A percentile compares a stretch with the other conserved stretches of the same genome.
These are phyloP conservation scores for Dactylellina drechsleri DNA, from an alignment of 2,329 filamentous ascomycete species.

Conservation along the genomic window DNA sequence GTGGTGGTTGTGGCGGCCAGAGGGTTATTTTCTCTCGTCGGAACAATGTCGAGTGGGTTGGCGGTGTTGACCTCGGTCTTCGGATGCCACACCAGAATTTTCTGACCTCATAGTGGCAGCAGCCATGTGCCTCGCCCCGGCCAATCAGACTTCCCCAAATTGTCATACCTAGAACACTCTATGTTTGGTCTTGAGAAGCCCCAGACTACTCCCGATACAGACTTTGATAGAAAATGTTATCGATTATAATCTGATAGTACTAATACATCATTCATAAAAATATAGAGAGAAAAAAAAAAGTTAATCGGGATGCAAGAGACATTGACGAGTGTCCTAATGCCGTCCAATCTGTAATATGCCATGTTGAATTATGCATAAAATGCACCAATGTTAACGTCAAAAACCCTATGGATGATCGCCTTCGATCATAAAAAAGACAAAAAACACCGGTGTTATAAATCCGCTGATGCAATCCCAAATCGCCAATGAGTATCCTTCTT, in stretches of 20 bases:
- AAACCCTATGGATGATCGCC: not conserved
- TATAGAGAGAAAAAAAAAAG: not conserved
- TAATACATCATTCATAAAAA: not conserved
- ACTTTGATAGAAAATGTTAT: not conserved
- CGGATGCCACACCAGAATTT: conserved; percentile 54
- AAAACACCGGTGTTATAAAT: not conserved
- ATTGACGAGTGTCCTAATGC: not conserved
- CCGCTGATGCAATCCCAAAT: conserved; percentile 15
- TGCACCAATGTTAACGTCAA: conserved; percentile 1
- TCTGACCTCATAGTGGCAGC: conserved; percentile 51
- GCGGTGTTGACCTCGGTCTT: conserved; percentile 53
- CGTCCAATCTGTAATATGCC: conserved; percentile 3
- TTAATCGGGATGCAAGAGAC: not conserved
- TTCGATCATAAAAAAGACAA: not conserved
- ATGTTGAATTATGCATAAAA: not conserved
- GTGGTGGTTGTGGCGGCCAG: conserved; percentile 20
- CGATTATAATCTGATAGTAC: conserved; percentile 3
- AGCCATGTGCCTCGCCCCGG: conserved; percentile 37
- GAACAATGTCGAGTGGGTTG: conserved; percentile 53
- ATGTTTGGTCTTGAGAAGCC: conserved; percentile 4
- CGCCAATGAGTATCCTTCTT: conserved; percentile 5
- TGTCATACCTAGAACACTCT: conserved; percentile 39
- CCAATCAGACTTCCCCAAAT: conserved; percentile 50
- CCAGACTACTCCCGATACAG: conserved; percentile 8
- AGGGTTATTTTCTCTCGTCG: conserved; percentile 48